Base-by-base conservation (phyloP, 176 grass and related monocot genomes). In the Alopecurus myosuroides region DNA sequence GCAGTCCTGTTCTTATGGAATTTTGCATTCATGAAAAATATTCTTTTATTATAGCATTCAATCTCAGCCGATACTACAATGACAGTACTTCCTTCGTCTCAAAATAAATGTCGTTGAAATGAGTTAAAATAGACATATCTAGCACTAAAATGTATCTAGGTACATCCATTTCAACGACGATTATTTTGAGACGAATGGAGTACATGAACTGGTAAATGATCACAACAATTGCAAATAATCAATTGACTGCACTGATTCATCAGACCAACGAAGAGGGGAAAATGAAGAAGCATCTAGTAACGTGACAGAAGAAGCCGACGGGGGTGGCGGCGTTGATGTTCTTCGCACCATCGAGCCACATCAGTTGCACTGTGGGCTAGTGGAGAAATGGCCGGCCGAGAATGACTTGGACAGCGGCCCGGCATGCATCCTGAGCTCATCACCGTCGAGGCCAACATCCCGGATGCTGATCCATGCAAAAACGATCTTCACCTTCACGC, bases 401-500 rank as follows among this genome's bases (percentile, higher is more conserved):
- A 81, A n/a, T 1, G 61, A 67, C 42, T 67, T 67, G 78, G 42
- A 11, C 1, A 36, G 2, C 10, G 6, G 5, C 3, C 78, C 78
- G 78, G 46, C 78, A 0, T 50, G 41, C 28, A 81, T 1, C 29
- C 19, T 50, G 61, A 67, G 11, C 0, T 67, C 11, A 1, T n/a
- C 44, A 44, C 61, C 78, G 20, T 81, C 62, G 78, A 13, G 42
- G 61, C 46, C 42, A 44, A 81, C 7, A 3, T 36, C 11, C 3
- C 18, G 3, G 44, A 81, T 34, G 12, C 28, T 0, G 42, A 81
- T 14, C 44, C 61, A 81, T 0, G 4, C 1, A 14, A 81, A 25
- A 1, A 31, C 1, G 42, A 50, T 31, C 61, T 81, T 81, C 61
- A 81, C 78, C 61, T 50, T 81, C 42, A 81, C 78, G 42, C 78